Evolutionary conservation across 2,329 filamentous ascomycete genomes (phyloP).

Genomic region (Neonectria ditissima): DNA sequence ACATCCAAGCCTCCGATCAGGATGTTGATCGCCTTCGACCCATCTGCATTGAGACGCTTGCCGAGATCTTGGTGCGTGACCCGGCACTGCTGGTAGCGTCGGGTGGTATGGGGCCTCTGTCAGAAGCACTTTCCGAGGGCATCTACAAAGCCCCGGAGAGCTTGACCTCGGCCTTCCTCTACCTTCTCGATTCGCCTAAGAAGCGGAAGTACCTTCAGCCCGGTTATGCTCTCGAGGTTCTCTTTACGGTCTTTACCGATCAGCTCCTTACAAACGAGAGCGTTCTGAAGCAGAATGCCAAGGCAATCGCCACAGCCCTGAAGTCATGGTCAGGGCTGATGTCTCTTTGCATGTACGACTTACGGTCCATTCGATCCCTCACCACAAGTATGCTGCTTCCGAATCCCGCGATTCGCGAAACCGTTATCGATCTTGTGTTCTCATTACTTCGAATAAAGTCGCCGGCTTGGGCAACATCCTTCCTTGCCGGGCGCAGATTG

Average conservation of each 20-base stretch:
- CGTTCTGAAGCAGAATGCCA: slow-evolving; percentile 85
- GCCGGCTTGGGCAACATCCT: slow-evolving; percentile 94
- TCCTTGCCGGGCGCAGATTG: slow-evolving; percentile 88
- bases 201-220: slow-evolving; percentile 85
- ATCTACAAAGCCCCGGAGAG: slow-evolving; percentile 94
- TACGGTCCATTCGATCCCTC: slow-evolving; percentile 85
- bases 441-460: slow-evolving; percentile 85
- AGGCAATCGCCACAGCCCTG: slow-evolving; percentile 90
- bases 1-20: slow-evolving; percentile 75
- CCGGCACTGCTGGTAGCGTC: slow-evolving; percentile 84
- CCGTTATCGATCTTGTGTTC: slow-evolving; percentile 89
- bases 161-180: slow-evolving; percentile 86
- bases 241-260: slow-evolving; percentile 95
- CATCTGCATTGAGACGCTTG: slow-evolving; percentile 92
- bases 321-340: slow-evolving; percentile 96
- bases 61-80: slow-evolving; percentile 90
- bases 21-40: slow-evolving; percentile 86
- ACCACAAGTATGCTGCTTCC: slow-evolving; percentile 72
- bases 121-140: slow-evolving; percentile 91
- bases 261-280: slow-evolving; percentile 71
- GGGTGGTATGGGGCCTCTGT: slow-evolving; percentile 86
- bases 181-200: slow-evolving; percentile 86
- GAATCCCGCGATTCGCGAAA: slow-evolving; percentile 71
- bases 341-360: slow-evolving; percentile 87
- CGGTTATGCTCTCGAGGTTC: slow-evolving; percentile 87